Percentiles rank a stretch among this genome's conserved stretches.
Evolutionary conservation across 768 basidiomycete species (phyloP).

Genomic region (Coprinopsis sp.): DNA sequence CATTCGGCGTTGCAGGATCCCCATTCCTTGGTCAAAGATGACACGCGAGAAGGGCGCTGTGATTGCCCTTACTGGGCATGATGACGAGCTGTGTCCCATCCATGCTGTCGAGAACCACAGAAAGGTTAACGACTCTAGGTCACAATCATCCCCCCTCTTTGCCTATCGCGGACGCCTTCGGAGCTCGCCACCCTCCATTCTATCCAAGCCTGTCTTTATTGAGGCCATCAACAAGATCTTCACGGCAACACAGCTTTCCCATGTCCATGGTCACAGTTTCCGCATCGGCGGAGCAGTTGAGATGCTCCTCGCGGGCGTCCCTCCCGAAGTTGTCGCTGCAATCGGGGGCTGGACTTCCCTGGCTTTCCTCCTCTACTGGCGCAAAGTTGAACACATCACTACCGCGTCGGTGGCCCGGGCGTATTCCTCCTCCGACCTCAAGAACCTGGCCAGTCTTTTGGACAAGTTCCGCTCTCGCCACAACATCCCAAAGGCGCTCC

Average conservation of each 20-base stretch:
- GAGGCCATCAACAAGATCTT: background rate
- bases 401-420: background rate
- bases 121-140: background rate
- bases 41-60: conserved; percentile 14
- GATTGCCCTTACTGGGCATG: conserved; percentile 12
- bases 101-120: conserved; percentile 8
- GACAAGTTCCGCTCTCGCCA: background rate
- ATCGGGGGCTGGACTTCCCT: conserved; percentile 8
- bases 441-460: background rate
- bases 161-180: background rate
- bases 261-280: conserved; percentile 7
- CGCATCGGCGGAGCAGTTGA: conserved; percentile 5
- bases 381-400: conserved; percentile 2
- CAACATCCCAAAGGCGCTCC: no score
- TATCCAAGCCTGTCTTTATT: background rate
- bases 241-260: background rate
- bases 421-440: background rate
- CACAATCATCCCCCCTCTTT: background rate
- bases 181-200: background rate
- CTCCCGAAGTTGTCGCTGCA: conserved; percentile 8
- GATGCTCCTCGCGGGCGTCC: conserved; percentile 5
- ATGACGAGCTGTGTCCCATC: conserved; percentile 8
- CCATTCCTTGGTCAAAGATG: conserved; percentile 32
- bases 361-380: conserved; percentile 7
- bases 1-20: conserved; percentile 9